These are phyloP conservation scores for Warburgia ugandensis DNA, from an alignment of 164 flowering plant genomes.

Conservation along the genomic window DNA sequence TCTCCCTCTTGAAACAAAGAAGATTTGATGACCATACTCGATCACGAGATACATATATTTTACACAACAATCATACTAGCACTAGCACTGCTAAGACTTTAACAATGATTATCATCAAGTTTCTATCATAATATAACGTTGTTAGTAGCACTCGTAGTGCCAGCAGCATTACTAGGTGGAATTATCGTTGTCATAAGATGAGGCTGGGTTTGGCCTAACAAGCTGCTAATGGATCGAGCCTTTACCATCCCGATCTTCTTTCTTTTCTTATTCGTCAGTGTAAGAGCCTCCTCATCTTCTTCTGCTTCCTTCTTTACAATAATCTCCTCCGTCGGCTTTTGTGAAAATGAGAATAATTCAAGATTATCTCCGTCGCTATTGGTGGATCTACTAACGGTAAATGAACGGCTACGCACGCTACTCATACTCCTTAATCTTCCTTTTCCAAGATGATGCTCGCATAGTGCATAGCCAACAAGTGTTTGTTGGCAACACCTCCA, in stretches of 20 bases:
- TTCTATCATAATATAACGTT: too few relatives aligned
- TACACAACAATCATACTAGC: too few relatives aligned
- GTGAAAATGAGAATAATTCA: conserved; percentile 1
- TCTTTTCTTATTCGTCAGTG: conserved; percentile 27
- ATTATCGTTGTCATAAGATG: too few relatives aligned
- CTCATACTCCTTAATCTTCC: conserved; percentile 63
- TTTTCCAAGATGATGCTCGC: conserved; percentile 88
- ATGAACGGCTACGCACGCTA: conserved; percentile 27
- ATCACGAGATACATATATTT: too few relatives aligned
- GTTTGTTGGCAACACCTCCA: conserved; percentile 90
- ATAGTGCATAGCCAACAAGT: conserved; percentile 75
- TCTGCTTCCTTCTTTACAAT: neutral
- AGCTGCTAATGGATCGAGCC: conserved; percentile 69
- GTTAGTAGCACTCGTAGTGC: too few relatives aligned
- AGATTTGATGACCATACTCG: too few relatives aligned
- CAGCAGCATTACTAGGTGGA: too few relatives aligned
- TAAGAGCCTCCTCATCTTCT: conserved; percentile 3
- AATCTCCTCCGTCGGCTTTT: neutral
- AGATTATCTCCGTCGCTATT: neutral
- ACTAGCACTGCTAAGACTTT: too few relatives aligned
- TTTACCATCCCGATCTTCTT: conserved; percentile 63
- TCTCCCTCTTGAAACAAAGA: too few relatives aligned
- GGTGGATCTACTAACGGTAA: neutral
- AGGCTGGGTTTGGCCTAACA: conserved; percentile 52
- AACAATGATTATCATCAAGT: too few relatives aligned